phyloP scores from a whole-genome alignment of 169 alveolate genomes.

The Plasmodium vinckei region DNA sequence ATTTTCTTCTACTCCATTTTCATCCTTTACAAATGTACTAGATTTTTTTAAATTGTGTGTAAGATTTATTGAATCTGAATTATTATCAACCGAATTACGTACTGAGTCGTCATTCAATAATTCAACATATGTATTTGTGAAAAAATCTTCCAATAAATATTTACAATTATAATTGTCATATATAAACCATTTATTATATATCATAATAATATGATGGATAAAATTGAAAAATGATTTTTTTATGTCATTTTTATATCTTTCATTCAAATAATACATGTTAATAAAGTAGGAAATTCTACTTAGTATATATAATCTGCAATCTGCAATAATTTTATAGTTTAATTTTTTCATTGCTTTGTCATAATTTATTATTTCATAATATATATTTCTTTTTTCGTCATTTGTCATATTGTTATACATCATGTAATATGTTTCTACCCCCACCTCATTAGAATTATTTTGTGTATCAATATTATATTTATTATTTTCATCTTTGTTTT shows the following conservation, averaged over 20 bases:
- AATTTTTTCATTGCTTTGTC: conserved; percentile 22
- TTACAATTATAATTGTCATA: conserved; percentile 42
- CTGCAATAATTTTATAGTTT: conserved; percentile 39
- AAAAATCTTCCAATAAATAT: conserved; percentile 51
- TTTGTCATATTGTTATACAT: conserved; percentile 27
- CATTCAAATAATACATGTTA: conserved; percentile 44
- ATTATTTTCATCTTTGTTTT: neutral
- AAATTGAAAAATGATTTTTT: conserved; percentile 68
- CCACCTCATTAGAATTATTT: neutral
- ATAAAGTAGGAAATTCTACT: conserved; percentile 42
- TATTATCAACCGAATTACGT: neutral
- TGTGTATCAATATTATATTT: neutral
- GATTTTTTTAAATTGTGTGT: neutral
- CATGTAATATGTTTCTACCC: neutral
- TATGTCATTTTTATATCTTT: conserved; percentile 25
- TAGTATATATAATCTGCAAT: conserved; percentile 65
- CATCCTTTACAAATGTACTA: neutral
- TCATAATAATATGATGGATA: conserved; percentile 53
- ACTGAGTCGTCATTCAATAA: neutral
- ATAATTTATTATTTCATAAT: conserved; percentile 35
- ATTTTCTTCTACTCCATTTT: neutral
- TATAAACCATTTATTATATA: conserved; percentile 52
- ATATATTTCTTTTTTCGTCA: conserved; percentile 16
- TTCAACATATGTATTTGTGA: conserved; percentile 37
- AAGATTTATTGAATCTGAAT: neutral